Conservation (phyloP, 257 asterid genomes). For the Nicotiana undulata region DNA sequence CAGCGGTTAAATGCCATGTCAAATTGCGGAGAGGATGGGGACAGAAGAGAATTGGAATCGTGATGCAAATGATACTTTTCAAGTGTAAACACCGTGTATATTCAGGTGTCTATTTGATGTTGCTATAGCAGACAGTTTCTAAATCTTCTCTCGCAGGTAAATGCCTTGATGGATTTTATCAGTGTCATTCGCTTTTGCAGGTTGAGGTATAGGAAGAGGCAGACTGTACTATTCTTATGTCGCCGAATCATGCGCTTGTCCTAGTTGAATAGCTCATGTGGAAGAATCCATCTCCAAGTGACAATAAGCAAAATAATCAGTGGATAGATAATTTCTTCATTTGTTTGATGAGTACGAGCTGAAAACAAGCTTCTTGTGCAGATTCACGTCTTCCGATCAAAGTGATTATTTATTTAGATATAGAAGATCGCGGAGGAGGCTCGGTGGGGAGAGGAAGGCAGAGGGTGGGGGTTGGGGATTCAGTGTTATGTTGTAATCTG, state of each 20-base stretch:
- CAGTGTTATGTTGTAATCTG: not conserved
- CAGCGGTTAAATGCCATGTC: conserved; percentile 49
- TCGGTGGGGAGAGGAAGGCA: conserved; percentile 1
- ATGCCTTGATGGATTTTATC: not conserved
- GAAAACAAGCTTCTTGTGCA: conserved; percentile 18
- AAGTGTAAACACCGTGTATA: conserved; percentile 40
- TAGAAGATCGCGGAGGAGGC: not conserved
- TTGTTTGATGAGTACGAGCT: conserved; percentile 4
- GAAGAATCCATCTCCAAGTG: not conserved
- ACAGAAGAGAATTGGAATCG: conserved; percentile 51
- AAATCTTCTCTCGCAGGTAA: not conserved
- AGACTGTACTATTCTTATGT: conserved; percentile 5
- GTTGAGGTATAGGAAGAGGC: conserved; percentile 5
- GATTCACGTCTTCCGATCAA: not conserved
- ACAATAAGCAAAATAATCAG: not conserved
- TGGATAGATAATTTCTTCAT: conserved; percentile 8
- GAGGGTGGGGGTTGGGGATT: not conserved
- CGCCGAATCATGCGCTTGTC: conserved; percentile 8
- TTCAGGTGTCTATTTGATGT: conserved; percentile 24
- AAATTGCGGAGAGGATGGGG: conserved; percentile 52
- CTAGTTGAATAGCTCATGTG: not conserved
- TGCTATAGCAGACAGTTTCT: not conserved
- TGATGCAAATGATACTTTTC: conserved; percentile 27
- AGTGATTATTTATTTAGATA: not conserved
- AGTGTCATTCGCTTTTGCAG: not conserved